Conservation (phyloP, 306 rosid genomes). For the Trifolium subterraneum region DNA sequence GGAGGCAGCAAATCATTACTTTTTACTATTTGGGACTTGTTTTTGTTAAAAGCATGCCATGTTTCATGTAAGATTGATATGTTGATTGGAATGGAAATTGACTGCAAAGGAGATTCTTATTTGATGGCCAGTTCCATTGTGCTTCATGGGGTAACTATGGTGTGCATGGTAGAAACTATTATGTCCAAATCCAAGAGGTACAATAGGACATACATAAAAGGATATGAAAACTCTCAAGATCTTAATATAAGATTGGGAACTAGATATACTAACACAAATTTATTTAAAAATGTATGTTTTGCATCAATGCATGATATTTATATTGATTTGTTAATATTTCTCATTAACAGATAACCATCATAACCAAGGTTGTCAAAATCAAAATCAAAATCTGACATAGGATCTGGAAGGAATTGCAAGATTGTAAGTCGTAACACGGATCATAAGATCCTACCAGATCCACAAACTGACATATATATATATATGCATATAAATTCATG, state of each 20-base stretch:
- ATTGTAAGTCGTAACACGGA: too few species aligned
- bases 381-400: background rate
- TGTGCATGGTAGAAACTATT: conserved; percentile 4
- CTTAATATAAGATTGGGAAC: conserved; percentile 6
- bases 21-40: conserved; percentile 19
- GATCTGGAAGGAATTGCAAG: background rate
- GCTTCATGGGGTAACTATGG: conserved; percentile 18
- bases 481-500: background rate
- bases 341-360: conserved; percentile 10
- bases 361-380: background rate
- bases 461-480: too few species aligned
- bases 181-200: conserved; percentile 10
- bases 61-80: conserved; percentile 26
- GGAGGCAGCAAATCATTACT: conserved; percentile 20
- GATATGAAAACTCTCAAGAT: background rate
- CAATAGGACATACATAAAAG: background rate
- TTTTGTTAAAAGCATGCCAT: conserved; percentile 18
- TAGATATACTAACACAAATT: background rate
- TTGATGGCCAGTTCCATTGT: background rate
- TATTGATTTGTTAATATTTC: background rate
- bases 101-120: background rate
- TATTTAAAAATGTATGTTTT: background rate
- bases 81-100: conserved; percentile 32
- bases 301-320: background rate
- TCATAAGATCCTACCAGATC: background rate